Conservation (phyloP, 2,329 filamentous ascomycete genomes). For the Penicillium hordei region DNA sequence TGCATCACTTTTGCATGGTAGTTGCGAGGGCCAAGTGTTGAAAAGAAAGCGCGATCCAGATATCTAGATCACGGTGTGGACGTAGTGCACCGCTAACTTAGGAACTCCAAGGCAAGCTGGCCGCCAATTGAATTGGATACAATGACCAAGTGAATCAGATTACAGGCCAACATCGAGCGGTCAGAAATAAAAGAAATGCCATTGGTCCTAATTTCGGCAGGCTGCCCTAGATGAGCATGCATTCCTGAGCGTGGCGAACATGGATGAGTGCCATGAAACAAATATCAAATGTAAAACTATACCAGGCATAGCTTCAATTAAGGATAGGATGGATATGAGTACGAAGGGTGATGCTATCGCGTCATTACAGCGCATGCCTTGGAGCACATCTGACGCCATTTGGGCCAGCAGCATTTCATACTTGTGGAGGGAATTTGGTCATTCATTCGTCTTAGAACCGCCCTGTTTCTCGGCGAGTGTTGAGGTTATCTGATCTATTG, state of each 20-base stretch:
- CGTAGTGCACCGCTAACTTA: background rate
- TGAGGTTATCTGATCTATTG: constrained; percentile 37
- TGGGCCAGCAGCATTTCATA: background rate
- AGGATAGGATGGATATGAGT: constrained; percentile 2
- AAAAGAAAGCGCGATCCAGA: constrained; percentile 8
- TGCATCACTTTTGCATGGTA: background rate
- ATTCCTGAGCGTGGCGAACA: constrained; percentile 20
- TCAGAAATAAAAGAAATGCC: background rate
- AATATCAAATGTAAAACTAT: background rate
- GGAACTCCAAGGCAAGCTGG: background rate
- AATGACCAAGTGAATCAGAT: background rate
- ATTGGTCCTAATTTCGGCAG: background rate
- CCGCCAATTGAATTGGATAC: background rate
- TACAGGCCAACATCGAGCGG: background rate
- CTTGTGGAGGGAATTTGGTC: constrained; percentile 6
- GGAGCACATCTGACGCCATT: constrained; percentile 1
- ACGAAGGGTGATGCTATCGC: background rate
- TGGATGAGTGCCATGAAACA: constrained; percentile 2
- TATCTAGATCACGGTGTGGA: background rate
- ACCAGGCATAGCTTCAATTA: constrained; percentile 5
- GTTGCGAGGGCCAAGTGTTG: background rate
- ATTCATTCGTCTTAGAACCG: constrained; percentile 26
- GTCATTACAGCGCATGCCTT: constrained; percentile 1
- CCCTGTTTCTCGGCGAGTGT: constrained; percentile 32
- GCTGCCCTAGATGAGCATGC: background rate